A percentile compares a stretch with the other conserved stretches of the same genome.
Conservation (phyloP, 441 rosid species). For the Gossypium davidsonii region DNA sequence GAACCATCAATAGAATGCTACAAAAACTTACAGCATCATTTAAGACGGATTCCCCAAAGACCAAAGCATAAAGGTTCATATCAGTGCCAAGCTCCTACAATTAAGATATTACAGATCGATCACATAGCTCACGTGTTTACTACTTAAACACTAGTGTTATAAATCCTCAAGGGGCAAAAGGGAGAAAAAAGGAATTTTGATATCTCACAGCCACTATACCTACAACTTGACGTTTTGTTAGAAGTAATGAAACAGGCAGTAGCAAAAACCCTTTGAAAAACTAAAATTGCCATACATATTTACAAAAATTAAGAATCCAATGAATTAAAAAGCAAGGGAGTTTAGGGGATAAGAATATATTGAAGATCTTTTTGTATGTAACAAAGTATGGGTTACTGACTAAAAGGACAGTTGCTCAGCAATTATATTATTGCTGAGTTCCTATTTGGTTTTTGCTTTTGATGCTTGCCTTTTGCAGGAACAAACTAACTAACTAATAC, state of each 20-base stretch:
- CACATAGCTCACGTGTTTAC: not conserved
- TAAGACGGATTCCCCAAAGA: slow-evolving; percentile 96
- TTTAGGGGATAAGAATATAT: not conserved
- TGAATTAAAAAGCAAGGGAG: not conserved
- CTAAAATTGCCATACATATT: not conserved
- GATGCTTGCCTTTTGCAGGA: not conserved
- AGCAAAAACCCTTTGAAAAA: not conserved
- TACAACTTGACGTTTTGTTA: not conserved
- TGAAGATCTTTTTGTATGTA: not conserved
- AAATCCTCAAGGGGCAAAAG: not conserved
- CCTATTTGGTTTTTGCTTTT: not conserved
- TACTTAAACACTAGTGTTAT: not conserved
- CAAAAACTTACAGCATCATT: slow-evolving; percentile 85
- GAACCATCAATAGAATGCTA: slow-evolving; percentile 16
- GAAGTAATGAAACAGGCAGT: not conserved
- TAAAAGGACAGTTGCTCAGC: not conserved
- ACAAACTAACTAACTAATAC: not conserved
- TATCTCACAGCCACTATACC: not conserved
- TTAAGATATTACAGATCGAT: slow-evolving; percentile 11
- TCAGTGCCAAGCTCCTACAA: slow-evolving; percentile 96
- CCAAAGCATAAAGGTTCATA: slow-evolving; percentile 88
- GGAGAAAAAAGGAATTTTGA: not conserved
- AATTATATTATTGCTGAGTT: not conserved
- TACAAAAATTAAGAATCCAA: not conserved
- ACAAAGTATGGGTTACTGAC: not conserved